phyloP scores from a whole-genome alignment of 108 stramenopile species.

The Nitzschia palea region DNA sequence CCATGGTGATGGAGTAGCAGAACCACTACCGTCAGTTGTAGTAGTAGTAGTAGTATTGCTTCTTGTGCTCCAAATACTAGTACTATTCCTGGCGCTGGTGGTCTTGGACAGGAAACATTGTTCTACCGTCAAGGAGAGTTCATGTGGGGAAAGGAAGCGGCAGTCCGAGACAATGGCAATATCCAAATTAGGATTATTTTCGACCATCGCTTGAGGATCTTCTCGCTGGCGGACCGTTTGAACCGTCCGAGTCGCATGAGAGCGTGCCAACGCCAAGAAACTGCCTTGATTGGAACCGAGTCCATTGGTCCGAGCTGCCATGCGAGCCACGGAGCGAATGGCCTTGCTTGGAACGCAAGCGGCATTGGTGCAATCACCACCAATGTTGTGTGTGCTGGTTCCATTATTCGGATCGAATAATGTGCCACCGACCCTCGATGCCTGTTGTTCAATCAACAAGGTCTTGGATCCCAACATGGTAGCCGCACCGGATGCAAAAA shows the following conservation, averaged over 20 bases:
- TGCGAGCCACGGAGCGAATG: conserved; percentile 32
- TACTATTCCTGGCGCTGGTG: background rate
- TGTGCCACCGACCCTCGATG: background rate
- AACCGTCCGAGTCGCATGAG: conserved; percentile 16
- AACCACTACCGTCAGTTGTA: background rate
- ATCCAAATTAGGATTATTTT: conserved; percentile 29
- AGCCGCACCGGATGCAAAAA: conserved; percentile 51
- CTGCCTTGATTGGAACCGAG: background rate
- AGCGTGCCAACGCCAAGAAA: background rate
- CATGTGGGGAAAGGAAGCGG: conserved; percentile 15
- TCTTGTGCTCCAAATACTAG: background rate
- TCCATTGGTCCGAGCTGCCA: conserved; percentile 1
- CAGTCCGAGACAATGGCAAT: conserved; percentile 10
- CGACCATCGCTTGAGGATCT: conserved; percentile 22
- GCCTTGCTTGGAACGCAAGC: conserved; percentile 59
- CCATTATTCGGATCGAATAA: background rate
- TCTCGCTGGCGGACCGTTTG: conserved; percentile 30
- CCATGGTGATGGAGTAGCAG: too few species aligned
- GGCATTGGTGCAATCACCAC: conserved; percentile 58
- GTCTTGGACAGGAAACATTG: background rate
- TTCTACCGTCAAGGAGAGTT: conserved; percentile 5
- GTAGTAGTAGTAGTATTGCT: background rate
- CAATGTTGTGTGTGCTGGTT: conserved; percentile 2
- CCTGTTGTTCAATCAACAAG: conserved; percentile 26
- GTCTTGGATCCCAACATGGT: conserved; percentile 28